Evolutionary conservation across 805 yeast genomes (phyloP), one percentile per base, ranked within the genome.

Genomic region (Ogataea haglerorum): DNA sequence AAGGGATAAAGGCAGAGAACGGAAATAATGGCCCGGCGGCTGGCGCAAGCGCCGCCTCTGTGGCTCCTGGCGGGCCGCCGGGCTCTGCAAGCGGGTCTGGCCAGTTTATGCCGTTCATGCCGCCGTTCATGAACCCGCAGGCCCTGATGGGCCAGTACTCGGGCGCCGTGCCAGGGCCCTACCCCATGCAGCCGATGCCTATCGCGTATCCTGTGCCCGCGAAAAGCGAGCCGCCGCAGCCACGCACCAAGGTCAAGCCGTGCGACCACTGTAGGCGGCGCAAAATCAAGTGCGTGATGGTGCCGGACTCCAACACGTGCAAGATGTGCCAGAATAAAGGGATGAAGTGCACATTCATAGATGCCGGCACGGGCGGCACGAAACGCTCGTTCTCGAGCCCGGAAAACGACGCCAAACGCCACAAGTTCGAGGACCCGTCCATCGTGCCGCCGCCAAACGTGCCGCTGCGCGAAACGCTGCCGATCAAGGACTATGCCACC

Each of bases 191-290:
- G 10, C 32, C 36, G 17, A 18, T 33, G 30, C 43, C 39, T 9
- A 32, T 43, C 13, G 34, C 41, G 13, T 36, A 41, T 18, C 36
- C 42, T 14, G 43, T 32, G 14, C 49, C 49, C 9, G 42, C 39
- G 14, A 49, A 51, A 32, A 34, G 40, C 21, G 64, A 58, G 29
- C 57, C 57, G 2, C 62, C 69, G 5, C 74, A 73, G 42, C 75
- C 68, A 4, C 50, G 65, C 26, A 51, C 67, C 1, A 65, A 70
- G 48, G 63, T 75, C 16, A 65, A 78, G 25, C 91, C 95, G 1
- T 89, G 96, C 57, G 95, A 86, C 56, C 87, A 82, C 51, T 90
- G 97, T 61, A 70, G 95, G 30, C 68, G 89, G 43, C 70, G 90
- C 34, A 86, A 85, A 56, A 82, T 84, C 16, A 78, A 85, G 49